Evolutionary conservation across 1,284 basidiomycete species (phyloP), one percentile per base, ranked within the genome.

Genomic region (Trametes versicolor): DNA sequence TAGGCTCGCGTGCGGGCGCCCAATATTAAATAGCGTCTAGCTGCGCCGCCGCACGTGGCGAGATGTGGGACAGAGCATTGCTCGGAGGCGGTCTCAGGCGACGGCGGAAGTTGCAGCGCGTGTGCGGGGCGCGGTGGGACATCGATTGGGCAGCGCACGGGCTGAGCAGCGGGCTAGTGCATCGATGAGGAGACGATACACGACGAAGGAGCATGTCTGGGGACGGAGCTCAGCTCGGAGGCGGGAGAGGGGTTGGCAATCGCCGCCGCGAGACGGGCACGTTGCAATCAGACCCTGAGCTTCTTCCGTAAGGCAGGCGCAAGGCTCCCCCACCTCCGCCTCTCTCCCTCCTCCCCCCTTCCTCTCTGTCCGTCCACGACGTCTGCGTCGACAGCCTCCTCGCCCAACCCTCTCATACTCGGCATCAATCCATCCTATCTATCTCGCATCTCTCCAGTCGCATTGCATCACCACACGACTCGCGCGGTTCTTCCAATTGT

Each of bases 211-310:
- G 29, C 32, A 43, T 27, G 54, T 19, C 6, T n/a, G 41, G 17
- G 17, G 19, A 17, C 15, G 41, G 62, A 25, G 60, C 37, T n/a
- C 53, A 13, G n/a, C 23, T 17, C 23, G 47, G 27, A 51, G 54
- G 4, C 45, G 32, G 21, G 45, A 5, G 50, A 61, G 25, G 49
- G 25, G 60, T 66, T 57, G 68, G 75, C 73, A 75, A 75, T 76
- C 79, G 77, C 77, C 76, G 82, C 81, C 82, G 79, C 77, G 75
- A 81, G 76, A 76, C 80, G 85, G 87, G 85, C 89, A 91, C 90
- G 89, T 91, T 91, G 87, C 83, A 76, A 85, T 87, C 83, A 85
- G 87, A 83, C 82, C 73, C 82, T 78, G 88, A 84, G 84, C 80
- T 81, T 78, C 80, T 80, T 81, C 75, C 75, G 76, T 76, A 73